Conservation (phyloP, 192 early-diverging fungal genomes). For the Phycomyces blakesleeanus region DNA sequence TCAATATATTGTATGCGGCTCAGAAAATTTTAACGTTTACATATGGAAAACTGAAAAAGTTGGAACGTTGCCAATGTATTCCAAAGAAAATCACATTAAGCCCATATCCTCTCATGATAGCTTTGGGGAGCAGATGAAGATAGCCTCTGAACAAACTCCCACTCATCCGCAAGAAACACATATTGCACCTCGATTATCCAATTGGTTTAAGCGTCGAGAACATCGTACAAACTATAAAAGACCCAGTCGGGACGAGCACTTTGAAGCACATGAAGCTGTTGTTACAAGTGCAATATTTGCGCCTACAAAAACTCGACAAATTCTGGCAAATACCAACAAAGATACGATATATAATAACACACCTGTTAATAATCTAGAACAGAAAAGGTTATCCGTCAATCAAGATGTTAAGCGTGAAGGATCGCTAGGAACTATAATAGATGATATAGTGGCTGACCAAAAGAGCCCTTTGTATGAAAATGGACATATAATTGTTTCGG, state of each 20-base stretch:
- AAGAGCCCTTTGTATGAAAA: constrained; percentile 34
- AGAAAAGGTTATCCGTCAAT: constrained; percentile 21
- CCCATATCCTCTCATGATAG: constrained; percentile 19
- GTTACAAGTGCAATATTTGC: constrained; percentile 65
- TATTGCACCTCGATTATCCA: background rate
- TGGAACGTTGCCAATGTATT: constrained; percentile 13
- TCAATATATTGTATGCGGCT: constrained; percentile 75
- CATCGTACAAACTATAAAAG: constrained; percentile 10
- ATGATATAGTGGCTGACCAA: constrained; percentile 7
- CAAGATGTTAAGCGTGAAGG: constrained; percentile 6
- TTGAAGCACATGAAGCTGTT: constrained; percentile 49
- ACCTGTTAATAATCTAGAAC: constrained; percentile 38
- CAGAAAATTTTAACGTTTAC: constrained; percentile 75
- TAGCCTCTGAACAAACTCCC: constrained; percentile 7
- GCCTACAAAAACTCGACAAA: constrained; percentile 55
- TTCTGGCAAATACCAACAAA: constrained; percentile 49
- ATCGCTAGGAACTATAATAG: background rate
- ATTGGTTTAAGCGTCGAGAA: constrained; percentile 9
- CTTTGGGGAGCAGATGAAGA: constrained; percentile 18
- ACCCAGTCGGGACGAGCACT: constrained; percentile 24
- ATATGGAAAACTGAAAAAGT: constrained; percentile 62
- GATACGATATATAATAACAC: constrained; percentile 41
- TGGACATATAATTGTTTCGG: constrained; percentile 60
- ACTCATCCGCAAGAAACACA: constrained; percentile 1
- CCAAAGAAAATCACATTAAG: constrained; percentile 22